These are phyloP conservation scores for Blastobotrys buckinghamii DNA, from an alignment of 1,139 yeast species.

Conservation along the genomic window DNA sequence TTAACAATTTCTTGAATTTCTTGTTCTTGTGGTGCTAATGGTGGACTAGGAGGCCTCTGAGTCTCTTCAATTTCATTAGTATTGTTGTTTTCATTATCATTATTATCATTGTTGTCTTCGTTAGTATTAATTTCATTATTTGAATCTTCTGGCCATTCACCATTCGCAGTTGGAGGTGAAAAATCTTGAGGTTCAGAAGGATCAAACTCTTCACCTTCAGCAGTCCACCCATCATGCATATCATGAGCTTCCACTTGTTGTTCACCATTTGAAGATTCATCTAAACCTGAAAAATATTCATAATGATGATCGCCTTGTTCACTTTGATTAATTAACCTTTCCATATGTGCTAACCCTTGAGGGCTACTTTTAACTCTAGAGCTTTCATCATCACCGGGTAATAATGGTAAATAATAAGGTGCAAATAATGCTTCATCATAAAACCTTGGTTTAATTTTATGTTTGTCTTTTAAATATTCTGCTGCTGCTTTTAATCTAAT, in stretches of 20 bases:
- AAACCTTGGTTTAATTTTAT: conserved; percentile 75
- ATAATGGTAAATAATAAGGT: conserved; percentile 79
- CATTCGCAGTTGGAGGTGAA: conserved; percentile 31
- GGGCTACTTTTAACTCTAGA: conserved; percentile 77
- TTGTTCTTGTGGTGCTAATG: conserved; percentile 21
- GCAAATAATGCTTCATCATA: conserved; percentile 91
- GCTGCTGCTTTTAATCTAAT: conserved; percentile 61
- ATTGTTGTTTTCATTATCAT: not conserved
- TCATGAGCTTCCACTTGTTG: conserved; percentile 34
- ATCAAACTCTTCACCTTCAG: conserved; percentile 40
- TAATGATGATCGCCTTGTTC: conserved; percentile 88
- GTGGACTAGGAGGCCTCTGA: conserved; percentile 9
- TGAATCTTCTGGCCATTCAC: conserved; percentile 7
- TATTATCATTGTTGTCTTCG: not conserved
- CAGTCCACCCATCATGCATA: conserved; percentile 11
- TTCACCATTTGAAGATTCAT: conserved; percentile 12
- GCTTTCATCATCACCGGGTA: conserved; percentile 81
- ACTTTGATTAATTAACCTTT: conserved; percentile 67
- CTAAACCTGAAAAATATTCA: conserved; percentile 81
- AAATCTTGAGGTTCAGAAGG: conserved; percentile 66
- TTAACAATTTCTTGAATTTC: conserved; percentile 10
- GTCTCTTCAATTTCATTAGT: conserved; percentile 18
- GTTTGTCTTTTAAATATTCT: conserved; percentile 58
- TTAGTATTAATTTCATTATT: not conserved
- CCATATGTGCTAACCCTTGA: conserved; percentile 60